Evolutionary conservation across 2,329 filamentous ascomycete species (phyloP).

Genomic region (Fusarium solani-melongenae): DNA sequence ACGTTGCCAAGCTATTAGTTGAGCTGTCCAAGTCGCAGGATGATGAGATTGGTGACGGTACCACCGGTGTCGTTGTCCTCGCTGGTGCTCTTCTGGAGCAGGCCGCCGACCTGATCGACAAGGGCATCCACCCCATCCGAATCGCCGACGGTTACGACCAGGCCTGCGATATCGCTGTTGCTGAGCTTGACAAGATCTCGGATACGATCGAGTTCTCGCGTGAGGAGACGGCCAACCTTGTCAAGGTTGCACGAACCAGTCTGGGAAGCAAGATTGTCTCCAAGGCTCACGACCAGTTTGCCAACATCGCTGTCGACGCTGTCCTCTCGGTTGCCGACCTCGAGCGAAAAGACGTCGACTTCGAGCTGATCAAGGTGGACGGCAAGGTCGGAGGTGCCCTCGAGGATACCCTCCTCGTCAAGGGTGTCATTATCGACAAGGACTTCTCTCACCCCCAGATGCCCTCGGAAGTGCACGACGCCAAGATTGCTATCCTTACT

Average conservation of each 20-base stretch:
- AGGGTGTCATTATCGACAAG: slow-evolving; percentile 99
- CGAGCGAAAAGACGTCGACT: slow-evolving; percentile 96
- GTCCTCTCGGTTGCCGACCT: slow-evolving; percentile 96
- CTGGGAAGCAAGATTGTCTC: slow-evolving; percentile 99
- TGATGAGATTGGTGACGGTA: slow-evolving; percentile 98
- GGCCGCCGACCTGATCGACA: slow-evolving; percentile 97
- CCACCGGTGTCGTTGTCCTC: slow-evolving; percentile 95
- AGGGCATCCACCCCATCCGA: slow-evolving; percentile 98
- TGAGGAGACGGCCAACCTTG: slow-evolving; percentile 83
- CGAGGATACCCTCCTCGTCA: slow-evolving; percentile 93
- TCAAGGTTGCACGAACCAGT: slow-evolving; percentile 95
- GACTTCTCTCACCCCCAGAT: slow-evolving; percentile 99
- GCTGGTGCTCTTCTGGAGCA: slow-evolving; percentile 96
- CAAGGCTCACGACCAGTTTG: slow-evolving; percentile 98
- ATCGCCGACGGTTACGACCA: slow-evolving; percentile 99
- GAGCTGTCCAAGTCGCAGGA: slow-evolving; percentile 99
- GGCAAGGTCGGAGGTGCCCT: slow-evolving; percentile 95
- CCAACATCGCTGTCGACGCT: slow-evolving; percentile 96
- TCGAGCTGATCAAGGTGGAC: slow-evolving; percentile 99
- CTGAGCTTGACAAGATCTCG: slow-evolving; percentile 91
- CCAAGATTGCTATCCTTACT: slow-evolving; percentile 96
- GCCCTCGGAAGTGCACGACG: slow-evolving; percentile 93
- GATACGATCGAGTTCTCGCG: slow-evolving; percentile 89
- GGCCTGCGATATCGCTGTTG: slow-evolving; percentile 95
- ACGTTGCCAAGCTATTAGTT: slow-evolving; percentile 95